phyloP scores from a whole-genome alignment of 2,329 filamentous ascomycete species.

The Achaetomium macrosporum region DNA sequence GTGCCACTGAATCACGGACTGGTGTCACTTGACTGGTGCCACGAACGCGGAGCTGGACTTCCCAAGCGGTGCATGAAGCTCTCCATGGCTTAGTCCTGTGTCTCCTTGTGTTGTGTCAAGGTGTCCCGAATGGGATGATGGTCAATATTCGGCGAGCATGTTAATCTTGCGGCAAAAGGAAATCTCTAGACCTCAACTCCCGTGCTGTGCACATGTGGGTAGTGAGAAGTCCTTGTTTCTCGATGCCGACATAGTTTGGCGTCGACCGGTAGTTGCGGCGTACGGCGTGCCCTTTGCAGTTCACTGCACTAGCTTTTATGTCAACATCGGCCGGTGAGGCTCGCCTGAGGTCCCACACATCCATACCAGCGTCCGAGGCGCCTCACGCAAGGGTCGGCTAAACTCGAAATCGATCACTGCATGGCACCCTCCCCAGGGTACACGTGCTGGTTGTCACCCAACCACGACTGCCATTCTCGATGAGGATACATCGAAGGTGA shows the following conservation, averaged over 20 bases:
- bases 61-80: not conserved
- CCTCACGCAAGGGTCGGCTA: slow-evolving; percentile 6
- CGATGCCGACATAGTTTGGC: not conserved
- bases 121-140: not conserved
- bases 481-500: slow-evolving; percentile 12
- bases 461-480: slow-evolving; percentile 10
- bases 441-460: slow-evolving; percentile 14
- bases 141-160: not conserved
- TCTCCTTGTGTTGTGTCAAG: not conserved
- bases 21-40: not conserved
- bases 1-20: not conserved
- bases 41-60: not conserved
- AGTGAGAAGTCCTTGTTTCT: too few relatives aligned
- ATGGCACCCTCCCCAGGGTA: slow-evolving; percentile 11
- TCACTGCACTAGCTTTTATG: not conserved
- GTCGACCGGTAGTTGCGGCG: too few relatives aligned
- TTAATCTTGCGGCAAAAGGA: too few relatives aligned
- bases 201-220: too few relatives aligned
- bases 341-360: slow-evolving; percentile 6
- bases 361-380: slow-evolving; percentile 10
- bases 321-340: slow-evolving; percentile 5
- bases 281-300: too few relatives aligned
- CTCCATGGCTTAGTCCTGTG: not conserved
- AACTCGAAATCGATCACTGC: slow-evolving; percentile 13
- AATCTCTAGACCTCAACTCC: too few relatives aligned